These are phyloP conservation scores for Chalciporus pseudorubinellus DNA, from an alignment of 768 basidiomycete species.

Conservation along the genomic window DNA sequence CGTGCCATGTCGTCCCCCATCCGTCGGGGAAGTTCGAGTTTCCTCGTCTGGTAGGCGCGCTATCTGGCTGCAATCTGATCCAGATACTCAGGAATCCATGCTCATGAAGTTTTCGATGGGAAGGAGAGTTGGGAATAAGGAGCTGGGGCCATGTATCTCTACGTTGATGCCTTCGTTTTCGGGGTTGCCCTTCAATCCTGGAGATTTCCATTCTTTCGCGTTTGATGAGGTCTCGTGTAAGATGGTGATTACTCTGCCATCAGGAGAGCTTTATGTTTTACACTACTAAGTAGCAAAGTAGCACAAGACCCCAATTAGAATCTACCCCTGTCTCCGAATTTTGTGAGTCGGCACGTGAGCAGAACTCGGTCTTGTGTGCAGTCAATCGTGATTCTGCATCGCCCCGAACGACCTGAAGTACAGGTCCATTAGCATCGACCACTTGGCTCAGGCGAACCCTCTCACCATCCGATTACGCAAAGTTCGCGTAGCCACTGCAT, in stretches of 20 bases:
- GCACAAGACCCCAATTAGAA: too few relatives aligned
- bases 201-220: constrained; percentile 43
- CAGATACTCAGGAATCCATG: constrained; percentile 37
- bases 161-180: constrained; percentile 46
- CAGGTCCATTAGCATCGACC: background rate
- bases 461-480: constrained; percentile 3
- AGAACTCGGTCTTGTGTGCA: constrained; percentile 6
- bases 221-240: constrained; percentile 58
- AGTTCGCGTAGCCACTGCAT: background rate
- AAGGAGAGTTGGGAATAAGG: constrained; percentile 8
- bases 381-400: constrained; percentile 5
- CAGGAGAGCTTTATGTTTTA: constrained; percentile 53
- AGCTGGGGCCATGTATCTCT: constrained; percentile 7
- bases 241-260: constrained; percentile 49
- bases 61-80: constrained; percentile 14
- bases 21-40: constrained; percentile 12
- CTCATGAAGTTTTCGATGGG: constrained; percentile 51
- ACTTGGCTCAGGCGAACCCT: background rate
- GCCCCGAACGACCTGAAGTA: constrained; percentile 1
- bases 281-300: constrained; percentile 30
- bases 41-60: constrained; percentile 21
- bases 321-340: constrained; percentile 19
- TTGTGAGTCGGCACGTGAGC: constrained; percentile 25
- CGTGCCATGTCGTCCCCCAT: constrained; percentile 12
- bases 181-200: constrained; percentile 50